These are phyloP conservation scores for Gracilaria gracilis DNA, from an alignment of 23 red algal genomes.

Conservation along the genomic window DNA sequence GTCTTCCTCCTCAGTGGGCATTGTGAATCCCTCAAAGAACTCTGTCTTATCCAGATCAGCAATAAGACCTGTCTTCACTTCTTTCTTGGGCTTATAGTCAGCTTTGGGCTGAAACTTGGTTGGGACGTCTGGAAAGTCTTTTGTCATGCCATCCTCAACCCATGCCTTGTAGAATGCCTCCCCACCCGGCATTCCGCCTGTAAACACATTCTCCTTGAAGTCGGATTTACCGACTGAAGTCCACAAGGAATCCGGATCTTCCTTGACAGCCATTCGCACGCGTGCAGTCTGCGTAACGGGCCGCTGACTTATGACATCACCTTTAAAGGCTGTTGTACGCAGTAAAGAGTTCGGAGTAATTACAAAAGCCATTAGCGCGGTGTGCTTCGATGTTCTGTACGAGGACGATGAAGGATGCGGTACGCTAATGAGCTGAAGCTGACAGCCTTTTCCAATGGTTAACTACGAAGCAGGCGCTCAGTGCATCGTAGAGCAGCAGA, in stretches of 20 bases:
- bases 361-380: slow-evolving; percentile 13
- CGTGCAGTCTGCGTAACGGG: background rate
- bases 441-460: background rate
- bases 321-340: background rate
- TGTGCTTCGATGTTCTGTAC: background rate
- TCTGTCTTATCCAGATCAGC: slow-evolving; percentile 48
- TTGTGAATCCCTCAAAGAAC: slow-evolving; percentile 50
- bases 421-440: background rate
- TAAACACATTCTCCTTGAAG: slow-evolving; percentile 75
- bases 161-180: slow-evolving; percentile 85
- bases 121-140: slow-evolving; percentile 72
- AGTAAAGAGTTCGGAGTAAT: slow-evolving; percentile 1
- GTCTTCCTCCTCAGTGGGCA: slow-evolving; percentile 14
- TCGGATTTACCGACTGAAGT: slow-evolving; percentile 33
- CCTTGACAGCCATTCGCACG: slow-evolving; percentile 28
- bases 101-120: slow-evolving; percentile 52
- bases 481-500: no score
- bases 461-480: no score
- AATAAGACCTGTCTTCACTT: slow-evolving; percentile 44
- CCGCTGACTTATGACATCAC: background rate
- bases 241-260: slow-evolving; percentile 10
- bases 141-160: slow-evolving; percentile 66
- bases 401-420: no score
- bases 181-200: slow-evolving; percentile 84
- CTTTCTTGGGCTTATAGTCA: slow-evolving; percentile 58